Base-by-base conservation (phyloP, 192 early-diverging fungal species). In the Coemansia sp. region DNA sequence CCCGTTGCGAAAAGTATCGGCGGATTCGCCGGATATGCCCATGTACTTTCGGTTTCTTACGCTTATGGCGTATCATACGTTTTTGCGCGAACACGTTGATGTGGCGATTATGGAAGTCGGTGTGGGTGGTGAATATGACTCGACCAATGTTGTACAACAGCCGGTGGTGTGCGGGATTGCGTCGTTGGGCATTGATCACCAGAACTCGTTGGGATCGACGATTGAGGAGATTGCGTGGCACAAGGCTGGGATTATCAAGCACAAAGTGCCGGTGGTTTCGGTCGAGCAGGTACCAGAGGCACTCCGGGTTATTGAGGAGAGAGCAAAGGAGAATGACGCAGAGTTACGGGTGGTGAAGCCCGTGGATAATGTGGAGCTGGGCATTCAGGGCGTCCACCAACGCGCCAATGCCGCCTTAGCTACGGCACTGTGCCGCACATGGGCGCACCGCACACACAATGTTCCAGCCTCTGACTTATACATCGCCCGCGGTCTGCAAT, bases 1-100 rank as follows among this genome's bases (percentile, higher is more conserved):
- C 16, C 50, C 59, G 4, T 55, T 82, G 38, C 71, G 68, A 14
- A 62, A 49, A 50, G 71, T 78, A 2, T 48, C 65, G 0, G 25
- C 27, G 1, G 56, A 51, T 6, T 67, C 78, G 47, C 75, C 68
- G 7, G 35, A 51, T 3, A 71, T 77, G 70, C 87, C 95, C 17
- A 84, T 85, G 23, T 99, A 99, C 68, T 99, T 97, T 62, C 77
- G 94, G 56, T 97, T 87, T 75, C 79, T 99, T 64, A 94, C 94
- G 3, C 72, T 97, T 38, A 77, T 99, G 80, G 92, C 97, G 0
- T 91, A 91, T 58, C 94, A 97, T 74, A 81, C 82, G 4, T 97
- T 99, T 71, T 74, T 94, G 62, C 75, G 77, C 16, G 93, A 97
- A 65, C 74, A 87, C 53, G 91, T 94, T 3, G 91, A 94, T 62